Conservation (phyloP, 352 stramenopile species). For the Phytopythium cucurbitacearum region DNA sequence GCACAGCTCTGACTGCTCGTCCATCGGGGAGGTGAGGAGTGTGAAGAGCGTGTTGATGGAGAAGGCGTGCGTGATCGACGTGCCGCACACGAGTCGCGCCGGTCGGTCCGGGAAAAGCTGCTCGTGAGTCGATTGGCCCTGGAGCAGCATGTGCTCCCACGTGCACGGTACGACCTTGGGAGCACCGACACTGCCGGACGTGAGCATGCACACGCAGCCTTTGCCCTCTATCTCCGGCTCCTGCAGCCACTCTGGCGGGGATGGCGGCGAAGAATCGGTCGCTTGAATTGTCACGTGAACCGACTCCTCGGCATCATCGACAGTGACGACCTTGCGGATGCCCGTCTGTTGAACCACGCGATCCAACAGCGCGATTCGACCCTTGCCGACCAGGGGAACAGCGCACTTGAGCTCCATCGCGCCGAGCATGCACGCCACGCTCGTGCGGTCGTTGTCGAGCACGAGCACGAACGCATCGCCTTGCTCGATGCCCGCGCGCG, state of each 20-base stretch:
- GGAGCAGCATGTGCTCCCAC: conserved; percentile 73
- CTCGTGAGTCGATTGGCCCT: conserved; percentile 72
- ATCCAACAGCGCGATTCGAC: conserved; percentile 40
- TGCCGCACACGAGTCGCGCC: conserved; percentile 64
- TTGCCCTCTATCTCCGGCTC: conserved; percentile 29
- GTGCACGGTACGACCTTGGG: conserved; percentile 77
- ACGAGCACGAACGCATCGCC: conserved; percentile 62
- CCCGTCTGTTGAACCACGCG: conserved; percentile 54
- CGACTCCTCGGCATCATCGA: conserved; percentile 25
- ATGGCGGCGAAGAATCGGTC: conserved; percentile 2
- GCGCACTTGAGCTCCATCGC: conserved; percentile 62
- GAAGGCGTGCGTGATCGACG: conserved; percentile 83
- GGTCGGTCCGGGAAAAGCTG: conserved; percentile 63
- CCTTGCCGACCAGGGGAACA: conserved; percentile 44
- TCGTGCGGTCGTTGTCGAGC: conserved; percentile 67
- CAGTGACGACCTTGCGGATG: conserved; percentile 50
- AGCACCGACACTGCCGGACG: conserved; percentile 70
- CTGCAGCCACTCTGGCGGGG: conserved; percentile 25
- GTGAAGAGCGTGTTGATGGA: conserved; percentile 86
- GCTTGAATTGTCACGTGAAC: conserved; percentile 17
- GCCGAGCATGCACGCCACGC: conserved; percentile 66
- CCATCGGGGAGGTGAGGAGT: conserved; percentile 62
- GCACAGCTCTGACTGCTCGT: conserved; percentile 61
- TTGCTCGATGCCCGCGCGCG: conserved; percentile 20
- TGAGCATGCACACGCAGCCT: conserved; percentile 69